These are phyloP conservation scores for Aspergillus mulundensis DNA, from an alignment of 495 filamentous ascomycete genomes.

Conservation along the genomic window DNA sequence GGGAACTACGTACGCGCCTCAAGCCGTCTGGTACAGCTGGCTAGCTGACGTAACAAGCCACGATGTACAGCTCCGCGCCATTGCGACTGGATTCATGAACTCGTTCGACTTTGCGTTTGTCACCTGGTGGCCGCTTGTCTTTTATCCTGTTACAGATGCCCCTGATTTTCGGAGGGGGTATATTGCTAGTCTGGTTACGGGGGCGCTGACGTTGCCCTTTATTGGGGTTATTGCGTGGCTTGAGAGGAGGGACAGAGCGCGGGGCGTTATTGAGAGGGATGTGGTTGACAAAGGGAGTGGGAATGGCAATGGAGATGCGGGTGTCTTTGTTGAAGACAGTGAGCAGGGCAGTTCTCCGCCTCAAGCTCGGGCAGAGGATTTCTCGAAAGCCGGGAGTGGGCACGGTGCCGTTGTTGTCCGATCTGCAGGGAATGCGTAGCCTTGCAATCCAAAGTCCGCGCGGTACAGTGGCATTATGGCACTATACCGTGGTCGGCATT, in stretches of 20 bases:
- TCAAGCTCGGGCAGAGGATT: too few relatives aligned
- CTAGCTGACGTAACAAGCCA: constrained; percentile 33
- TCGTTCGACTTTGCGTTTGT: constrained; percentile 37
- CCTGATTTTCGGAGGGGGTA: constrained; percentile 32
- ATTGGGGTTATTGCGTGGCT: constrained; percentile 28
- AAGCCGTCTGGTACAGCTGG: constrained; percentile 38
- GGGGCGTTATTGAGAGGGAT: constrained; percentile 21
- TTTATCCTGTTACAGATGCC: constrained; percentile 32
- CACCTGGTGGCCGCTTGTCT: constrained; percentile 36
- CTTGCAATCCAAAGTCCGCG: too few relatives aligned
- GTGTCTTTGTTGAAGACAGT: too few relatives aligned
- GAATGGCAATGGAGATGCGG: too few relatives aligned
- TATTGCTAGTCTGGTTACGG: constrained; percentile 32
- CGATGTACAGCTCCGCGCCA: constrained; percentile 32
- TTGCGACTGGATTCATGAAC: constrained; percentile 37
- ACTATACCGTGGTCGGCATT: too few relatives aligned
- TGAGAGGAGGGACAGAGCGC: constrained; percentile 26
- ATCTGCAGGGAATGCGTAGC: too few relatives aligned
- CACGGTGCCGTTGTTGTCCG: too few relatives aligned
- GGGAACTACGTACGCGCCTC: constrained; percentile 33
- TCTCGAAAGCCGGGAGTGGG: too few relatives aligned
- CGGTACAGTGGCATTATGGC: too few relatives aligned
- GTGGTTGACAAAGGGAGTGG: too few relatives aligned
- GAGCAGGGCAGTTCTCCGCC: too few relatives aligned
- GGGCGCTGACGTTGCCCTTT: constrained; percentile 27